Percentiles rank a stretch among this genome's conserved stretches.
Conservation (phyloP, 2,329 filamentous ascomycete species). For the Dendryphion nanum region DNA sequence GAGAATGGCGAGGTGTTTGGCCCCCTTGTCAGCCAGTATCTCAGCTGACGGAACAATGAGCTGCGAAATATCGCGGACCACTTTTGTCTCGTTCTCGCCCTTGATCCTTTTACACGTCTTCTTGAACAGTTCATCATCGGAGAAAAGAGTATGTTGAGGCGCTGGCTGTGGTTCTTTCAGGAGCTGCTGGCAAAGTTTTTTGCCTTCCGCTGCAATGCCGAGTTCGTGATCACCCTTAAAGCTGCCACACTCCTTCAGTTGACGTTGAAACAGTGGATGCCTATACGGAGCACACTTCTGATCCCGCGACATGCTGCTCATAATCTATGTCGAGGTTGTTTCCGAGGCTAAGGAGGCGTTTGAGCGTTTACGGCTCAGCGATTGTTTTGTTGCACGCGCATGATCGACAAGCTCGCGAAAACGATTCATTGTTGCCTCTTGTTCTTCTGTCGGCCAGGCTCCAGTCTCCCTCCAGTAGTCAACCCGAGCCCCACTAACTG, state of each 20-base stretch:
- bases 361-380: constrained; percentile 12
- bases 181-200: constrained; percentile 13
- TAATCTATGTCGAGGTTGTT: constrained; percentile 13
- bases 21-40: constrained; percentile 9
- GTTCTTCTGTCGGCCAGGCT: constrained; percentile 15
- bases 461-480: constrained; percentile 11
- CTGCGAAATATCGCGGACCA: constrained; percentile 12
- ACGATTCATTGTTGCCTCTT: constrained; percentile 15
- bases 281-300: constrained; percentile 13
- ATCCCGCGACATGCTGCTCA: constrained; percentile 8
- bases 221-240: constrained; percentile 12
- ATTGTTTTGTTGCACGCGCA: constrained; percentile 12
- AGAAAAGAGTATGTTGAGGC: constrained; percentile 15
- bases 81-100: constrained; percentile 17
- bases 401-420: constrained; percentile 9
- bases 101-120: constrained; percentile 31
- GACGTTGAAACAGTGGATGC: constrained; percentile 10
- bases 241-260: constrained; percentile 14
- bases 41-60: constrained; percentile 17
- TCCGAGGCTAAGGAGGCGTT: constrained; percentile 10
- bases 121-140: constrained; percentile 31
- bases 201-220: constrained; percentile 11
- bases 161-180: constrained; percentile 7
- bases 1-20: constrained; percentile 14
- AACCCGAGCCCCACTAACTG: constrained; percentile 9